Conservation (phyloP, 306 rosid genomes). For the Albizia julibrissin region DNA sequence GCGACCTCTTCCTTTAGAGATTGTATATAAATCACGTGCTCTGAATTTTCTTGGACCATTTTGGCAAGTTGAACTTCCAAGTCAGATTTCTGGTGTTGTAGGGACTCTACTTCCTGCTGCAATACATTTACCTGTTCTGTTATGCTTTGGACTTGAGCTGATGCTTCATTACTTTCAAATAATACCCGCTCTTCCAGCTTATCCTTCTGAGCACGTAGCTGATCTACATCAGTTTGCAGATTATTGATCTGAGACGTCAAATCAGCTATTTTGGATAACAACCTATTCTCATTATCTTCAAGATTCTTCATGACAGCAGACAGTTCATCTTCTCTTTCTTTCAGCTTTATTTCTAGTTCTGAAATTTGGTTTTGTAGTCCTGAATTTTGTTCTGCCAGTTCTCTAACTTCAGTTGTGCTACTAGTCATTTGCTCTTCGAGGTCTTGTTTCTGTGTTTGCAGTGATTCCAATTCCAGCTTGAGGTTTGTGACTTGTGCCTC, state of each 20-base stretch:
- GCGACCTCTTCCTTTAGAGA: conserved; percentile 61
- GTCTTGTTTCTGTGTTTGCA: conserved; percentile 49
- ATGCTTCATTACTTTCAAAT: conserved; percentile 56
- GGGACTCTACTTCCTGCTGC: conserved; percentile 62
- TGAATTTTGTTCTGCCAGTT: conserved; percentile 50
- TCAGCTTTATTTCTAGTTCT: conserved; percentile 49
- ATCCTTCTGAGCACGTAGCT: conserved; percentile 49
- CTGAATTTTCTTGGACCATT: conserved; percentile 51
- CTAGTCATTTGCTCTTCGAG: conserved; percentile 50
- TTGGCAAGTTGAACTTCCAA: conserved; percentile 60
- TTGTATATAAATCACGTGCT: conserved; percentile 55
- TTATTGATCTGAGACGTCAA: conserved; percentile 59
- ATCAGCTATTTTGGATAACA: conserved; percentile 52
- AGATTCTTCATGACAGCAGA: conserved; percentile 54
- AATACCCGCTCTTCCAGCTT: conserved; percentile 61
- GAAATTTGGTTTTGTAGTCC: conserved; percentile 49
- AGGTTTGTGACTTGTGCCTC: conserved; percentile 47
- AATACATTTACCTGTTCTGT: conserved; percentile 53
- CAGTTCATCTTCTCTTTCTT: conserved; percentile 61
- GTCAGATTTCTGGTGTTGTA: conserved; percentile 50
- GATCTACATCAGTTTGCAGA: conserved; percentile 48
- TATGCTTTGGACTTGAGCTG: conserved; percentile 50
- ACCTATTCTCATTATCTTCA: conserved; percentile 53
- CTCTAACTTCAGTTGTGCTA: conserved; percentile 49
- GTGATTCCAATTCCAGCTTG: conserved; percentile 53